Evolutionary conservation across 2,329 filamentous ascomycete genomes (phyloP).

Genomic region (Botryotinia globosa): DNA sequence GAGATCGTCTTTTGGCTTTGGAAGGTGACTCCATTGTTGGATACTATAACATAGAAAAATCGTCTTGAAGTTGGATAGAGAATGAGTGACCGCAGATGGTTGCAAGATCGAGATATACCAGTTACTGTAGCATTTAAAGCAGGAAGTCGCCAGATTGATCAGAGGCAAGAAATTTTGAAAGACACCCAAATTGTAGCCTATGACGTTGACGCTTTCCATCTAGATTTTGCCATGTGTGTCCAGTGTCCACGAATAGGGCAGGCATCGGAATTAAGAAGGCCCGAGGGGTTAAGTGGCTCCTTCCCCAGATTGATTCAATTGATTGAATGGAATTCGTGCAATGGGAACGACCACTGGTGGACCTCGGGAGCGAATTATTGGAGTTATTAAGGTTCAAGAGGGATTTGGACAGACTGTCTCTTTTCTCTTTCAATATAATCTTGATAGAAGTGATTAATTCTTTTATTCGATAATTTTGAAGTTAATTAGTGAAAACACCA

Average conservation of each 20-base stretch:
- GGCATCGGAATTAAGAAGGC: conserved; percentile 12
- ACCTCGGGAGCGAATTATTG: neutral
- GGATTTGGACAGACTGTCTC: neutral
- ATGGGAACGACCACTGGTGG: no score
- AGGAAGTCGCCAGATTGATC: conserved; percentile 2
- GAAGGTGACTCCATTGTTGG: conserved; percentile 34
- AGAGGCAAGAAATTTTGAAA: conserved; percentile 9
- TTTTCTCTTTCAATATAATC: neutral
- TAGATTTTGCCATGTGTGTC: conserved; percentile 10
- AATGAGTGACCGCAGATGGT: neutral
- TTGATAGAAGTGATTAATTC: neutral
- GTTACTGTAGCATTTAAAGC: neutral
- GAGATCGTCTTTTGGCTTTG: conserved; percentile 34
- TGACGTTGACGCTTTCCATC: conserved; percentile 15
- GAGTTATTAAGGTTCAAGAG: neutral
- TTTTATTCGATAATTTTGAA: neutral
- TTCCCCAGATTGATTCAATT: conserved; percentile 21
- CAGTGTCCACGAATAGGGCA: conserved; percentile 4
- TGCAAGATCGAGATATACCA: neutral
- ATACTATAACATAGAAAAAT: conserved; percentile 30
- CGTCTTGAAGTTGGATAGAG: neutral
- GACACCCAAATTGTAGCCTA: conserved; percentile 8
- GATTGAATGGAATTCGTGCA: neutral
- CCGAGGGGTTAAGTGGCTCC: conserved; percentile 14
- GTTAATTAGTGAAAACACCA: neutral